Evolutionary conservation across 2,329 filamentous ascomycete genomes (phyloP).

Genomic region (Fusarium anguioides): DNA sequence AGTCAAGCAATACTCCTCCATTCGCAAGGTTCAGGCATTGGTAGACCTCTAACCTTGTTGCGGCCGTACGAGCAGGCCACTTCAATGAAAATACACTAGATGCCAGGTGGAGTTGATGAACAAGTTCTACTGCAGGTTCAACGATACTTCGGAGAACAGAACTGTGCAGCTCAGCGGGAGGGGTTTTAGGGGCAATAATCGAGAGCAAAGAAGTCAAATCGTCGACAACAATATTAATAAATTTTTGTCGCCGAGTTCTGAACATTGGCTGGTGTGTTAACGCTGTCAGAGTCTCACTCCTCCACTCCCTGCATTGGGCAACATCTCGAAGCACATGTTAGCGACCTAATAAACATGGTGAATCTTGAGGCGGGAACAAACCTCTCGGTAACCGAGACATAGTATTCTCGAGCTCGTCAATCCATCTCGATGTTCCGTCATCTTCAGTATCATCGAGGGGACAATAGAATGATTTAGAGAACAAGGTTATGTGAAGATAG

Average conservation of each 20-base stretch:
- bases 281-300: slow-evolving; percentile 52
- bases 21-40: slow-evolving; percentile 52
- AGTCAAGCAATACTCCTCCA: slow-evolving; percentile 46
- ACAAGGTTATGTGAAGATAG: slow-evolving; percentile 51
- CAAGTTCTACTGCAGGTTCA: slow-evolving; percentile 52
- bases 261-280: slow-evolving; percentile 49
- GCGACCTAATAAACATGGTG: not conserved
- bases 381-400: slow-evolving; percentile 52
- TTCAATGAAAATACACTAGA: slow-evolving; percentile 51
- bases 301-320: slow-evolving; percentile 52
- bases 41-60: slow-evolving; percentile 52
- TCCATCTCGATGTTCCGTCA: slow-evolving; percentile 48
- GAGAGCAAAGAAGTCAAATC: slow-evolving; percentile 50
- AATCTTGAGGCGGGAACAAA: slow-evolving; percentile 14
- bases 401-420: slow-evolving; percentile 48
- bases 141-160: slow-evolving; percentile 50
- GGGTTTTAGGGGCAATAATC: slow-evolving; percentile 43
- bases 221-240: slow-evolving; percentile 48
- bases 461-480: slow-evolving; percentile 53
- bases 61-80: slow-evolving; percentile 52
- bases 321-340: slow-evolving; percentile 42
- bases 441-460: slow-evolving; percentile 49
- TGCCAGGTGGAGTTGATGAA: slow-evolving; percentile 51
- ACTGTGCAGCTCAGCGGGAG: slow-evolving; percentile 46
- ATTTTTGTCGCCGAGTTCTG: slow-evolving; percentile 45